Evolutionary conservation across 441 rosid genomes (phyloP), one percentile per base, ranked within the genome.

Genomic region (Jatropha podagrica): DNA sequence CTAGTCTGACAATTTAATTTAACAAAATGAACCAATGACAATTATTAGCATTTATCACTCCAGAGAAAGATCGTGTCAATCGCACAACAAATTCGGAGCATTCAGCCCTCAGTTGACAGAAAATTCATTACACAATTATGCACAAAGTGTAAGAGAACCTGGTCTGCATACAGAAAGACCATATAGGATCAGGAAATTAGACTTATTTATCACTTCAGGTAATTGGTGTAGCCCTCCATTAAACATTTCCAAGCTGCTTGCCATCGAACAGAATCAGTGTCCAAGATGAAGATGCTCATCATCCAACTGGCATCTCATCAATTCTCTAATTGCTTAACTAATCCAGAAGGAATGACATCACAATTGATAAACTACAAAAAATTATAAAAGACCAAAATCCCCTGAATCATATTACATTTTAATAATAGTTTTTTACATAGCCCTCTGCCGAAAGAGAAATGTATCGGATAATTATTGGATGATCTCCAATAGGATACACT

Each of bases 271-370:
- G 55, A 23, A 56, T 56, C 12, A n/a, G 3, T 3, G 2, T 32
- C 17, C 20, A 18, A 51, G 18, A 46, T 27, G 0, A 65, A 58
- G 26, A 3, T 46, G 38, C 37, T 18, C 15, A 13, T 12, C 14
- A 18, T 66, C 58, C 58, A 4, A 0, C 8, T 13, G 9, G 23
- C 40, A 77, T 54, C 51, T 48, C 73, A 60, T 56, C 32, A 12
- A 51, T 51, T 72, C 40, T 70, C 27, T 55, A 41, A 17, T 37
- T 54, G 65, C 46, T 65, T 54, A n/a, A 44, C 63, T 52, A 51
- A 68, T 62, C 52, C 61, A 63, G 37, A 42, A 48, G 48, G 32
- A 71, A 49, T 60, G 55, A 62, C 75, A 65, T 37, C 26, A 65
- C 18, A 17, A 58, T 65, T 46, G 18, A 27, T 18, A 76, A 40